phyloP scores from a whole-genome alignment of 257 asterid species.

The Solanum ossicruentum region DNA sequence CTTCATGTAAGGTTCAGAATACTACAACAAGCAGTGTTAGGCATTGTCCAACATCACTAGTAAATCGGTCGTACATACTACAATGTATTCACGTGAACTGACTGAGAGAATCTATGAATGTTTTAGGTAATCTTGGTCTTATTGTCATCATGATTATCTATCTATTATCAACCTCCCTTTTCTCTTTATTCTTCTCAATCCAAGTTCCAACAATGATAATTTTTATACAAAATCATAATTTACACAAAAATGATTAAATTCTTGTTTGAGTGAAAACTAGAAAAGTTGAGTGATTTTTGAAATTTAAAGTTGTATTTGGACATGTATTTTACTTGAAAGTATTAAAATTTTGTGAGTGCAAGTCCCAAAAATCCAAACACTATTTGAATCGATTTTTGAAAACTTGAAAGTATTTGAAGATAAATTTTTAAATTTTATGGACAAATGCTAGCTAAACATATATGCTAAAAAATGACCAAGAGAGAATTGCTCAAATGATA shows the following conservation, averaged over 20 bases:
- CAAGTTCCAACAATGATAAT: background rate
- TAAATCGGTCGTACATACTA: conserved; percentile 10
- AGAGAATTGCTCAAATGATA: no score
- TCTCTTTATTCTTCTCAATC: background rate
- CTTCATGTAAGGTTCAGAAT: background rate
- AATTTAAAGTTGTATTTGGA: no score
- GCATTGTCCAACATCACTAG: conserved; percentile 1
- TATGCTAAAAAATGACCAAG: no score
- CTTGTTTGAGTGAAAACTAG: no score
- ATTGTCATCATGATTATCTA: conserved; percentile 17
- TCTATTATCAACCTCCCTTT: background rate
- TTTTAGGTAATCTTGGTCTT: conserved; percentile 6
- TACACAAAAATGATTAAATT: background rate
- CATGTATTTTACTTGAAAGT: no score
- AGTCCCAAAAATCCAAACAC: no score
- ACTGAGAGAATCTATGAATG: background rate
- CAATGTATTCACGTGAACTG: conserved; percentile 33
- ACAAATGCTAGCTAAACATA: no score
- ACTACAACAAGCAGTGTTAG: conserved; percentile 6
- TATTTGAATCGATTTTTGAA: no score
- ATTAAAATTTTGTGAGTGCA: no score
- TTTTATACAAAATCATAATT: background rate
- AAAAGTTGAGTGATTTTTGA: no score
- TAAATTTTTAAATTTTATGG: no score
- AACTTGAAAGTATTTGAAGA: no score